These are phyloP conservation scores for Pouteria campechiana DNA, from an alignment of 179 eudicot genomes.

Conservation along the genomic window DNA sequence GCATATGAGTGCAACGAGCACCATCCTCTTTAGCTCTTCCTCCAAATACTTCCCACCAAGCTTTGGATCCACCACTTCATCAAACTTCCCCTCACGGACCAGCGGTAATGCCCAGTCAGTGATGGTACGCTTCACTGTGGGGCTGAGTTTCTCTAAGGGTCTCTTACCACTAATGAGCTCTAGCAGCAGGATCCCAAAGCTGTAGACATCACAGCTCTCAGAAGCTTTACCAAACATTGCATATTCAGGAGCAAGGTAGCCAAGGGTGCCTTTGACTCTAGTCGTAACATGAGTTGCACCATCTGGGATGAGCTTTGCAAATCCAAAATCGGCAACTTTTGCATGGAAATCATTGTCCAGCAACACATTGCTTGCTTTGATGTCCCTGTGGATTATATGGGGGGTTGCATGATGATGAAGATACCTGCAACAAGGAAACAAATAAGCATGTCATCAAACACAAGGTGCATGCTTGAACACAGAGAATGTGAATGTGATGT, in stretches of 20 bases:
- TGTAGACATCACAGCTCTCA: slow-evolving; percentile 87
- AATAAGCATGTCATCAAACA: no score
- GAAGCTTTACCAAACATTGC: slow-evolving; percentile 76
- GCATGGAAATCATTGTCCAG: slow-evolving; percentile 79
- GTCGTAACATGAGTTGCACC: slow-evolving; percentile 79
- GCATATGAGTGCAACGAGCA: slow-evolving; percentile 45
- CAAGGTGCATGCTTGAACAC: no score
- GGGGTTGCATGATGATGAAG: slow-evolving; percentile 84
- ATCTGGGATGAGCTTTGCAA: slow-evolving; percentile 72
- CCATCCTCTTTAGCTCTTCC: slow-evolving; percentile 52
- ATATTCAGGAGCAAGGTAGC: slow-evolving; percentile 87
- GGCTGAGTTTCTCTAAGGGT: slow-evolving; percentile 51
- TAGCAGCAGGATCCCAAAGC: slow-evolving; percentile 77
- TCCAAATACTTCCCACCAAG: slow-evolving; percentile 51
- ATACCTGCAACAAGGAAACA: slow-evolving; percentile 32
- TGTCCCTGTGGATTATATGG: slow-evolving; percentile 82
- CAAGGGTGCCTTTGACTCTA: slow-evolving; percentile 65
- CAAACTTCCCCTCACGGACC: slow-evolving; percentile 41
- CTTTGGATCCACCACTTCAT: slow-evolving; percentile 62
- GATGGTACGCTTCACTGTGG: slow-evolving; percentile 33
- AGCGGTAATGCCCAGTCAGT: slow-evolving; percentile 73
- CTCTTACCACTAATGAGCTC: slow-evolving; percentile 75
- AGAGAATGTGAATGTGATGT: no score
- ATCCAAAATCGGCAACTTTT: slow-evolving; percentile 93
- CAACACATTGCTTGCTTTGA: slow-evolving; percentile 84